phyloP scores from a whole-genome alignment of 2,329 filamentous ascomycete species.

The Pseudofabraea citricarpa region DNA sequence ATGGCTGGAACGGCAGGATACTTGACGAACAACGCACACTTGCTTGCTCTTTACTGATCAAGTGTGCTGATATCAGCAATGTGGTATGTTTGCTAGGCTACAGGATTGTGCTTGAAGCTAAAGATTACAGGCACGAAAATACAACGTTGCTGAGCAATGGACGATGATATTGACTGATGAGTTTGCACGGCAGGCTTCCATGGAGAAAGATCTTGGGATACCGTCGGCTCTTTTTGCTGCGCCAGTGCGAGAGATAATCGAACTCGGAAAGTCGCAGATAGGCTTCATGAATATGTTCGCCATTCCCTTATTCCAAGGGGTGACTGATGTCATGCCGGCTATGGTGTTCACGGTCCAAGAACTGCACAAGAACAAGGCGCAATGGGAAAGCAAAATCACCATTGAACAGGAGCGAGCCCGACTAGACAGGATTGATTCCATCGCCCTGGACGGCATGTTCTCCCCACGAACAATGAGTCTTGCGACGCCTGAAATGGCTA shows the following conservation, averaged over 20 bases:
- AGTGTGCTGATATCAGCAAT: conserved; percentile 98
- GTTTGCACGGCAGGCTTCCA: conserved; percentile 85
- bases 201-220: conserved; percentile 86
- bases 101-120: conserved; percentile 7
- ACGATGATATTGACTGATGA: conserved; percentile 93
- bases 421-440: conserved; percentile 35
- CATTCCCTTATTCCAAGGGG: conserved; percentile 82
- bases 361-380: conserved; percentile 68
- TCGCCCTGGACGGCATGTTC: conserved; percentile 23
- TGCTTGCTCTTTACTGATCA: conserved; percentile 88
- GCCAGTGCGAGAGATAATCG: conserved; percentile 77
- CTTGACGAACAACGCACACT: conserved; percentile 73
- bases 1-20: conserved; percentile 73
- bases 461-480: conserved; percentile 27
- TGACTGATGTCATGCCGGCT: conserved; percentile 78
- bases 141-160: conserved; percentile 80
- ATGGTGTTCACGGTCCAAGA: conserved; percentile 83
- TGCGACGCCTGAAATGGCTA: conserved; percentile 17
- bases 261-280: conserved; percentile 82
- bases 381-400: conserved; percentile 66
- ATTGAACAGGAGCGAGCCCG: conserved; percentile 45
- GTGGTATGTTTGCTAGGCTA: conserved; percentile 59
- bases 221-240: conserved; percentile 81
- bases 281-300: conserved; percentile 97
- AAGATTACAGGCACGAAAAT: conserved; percentile 65